Conservation (phyloP, 768 basidiomycete species). For the Boletus insuetus region DNA sequence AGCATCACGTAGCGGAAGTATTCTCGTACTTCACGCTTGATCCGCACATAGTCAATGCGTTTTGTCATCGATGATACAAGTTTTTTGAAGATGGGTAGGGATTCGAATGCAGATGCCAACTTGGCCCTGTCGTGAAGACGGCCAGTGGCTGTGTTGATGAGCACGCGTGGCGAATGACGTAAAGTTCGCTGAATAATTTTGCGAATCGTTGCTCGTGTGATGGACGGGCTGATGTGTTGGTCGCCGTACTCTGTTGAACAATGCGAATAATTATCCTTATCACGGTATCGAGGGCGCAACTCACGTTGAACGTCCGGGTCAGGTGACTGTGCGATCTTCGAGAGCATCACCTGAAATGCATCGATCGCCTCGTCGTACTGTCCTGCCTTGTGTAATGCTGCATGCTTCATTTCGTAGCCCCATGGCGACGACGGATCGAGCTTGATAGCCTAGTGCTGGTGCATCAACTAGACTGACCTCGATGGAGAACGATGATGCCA, state of each 20-base stretch:
- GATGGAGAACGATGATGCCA: too few species aligned
- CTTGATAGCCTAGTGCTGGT: background rate
- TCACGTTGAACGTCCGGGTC: background rate
- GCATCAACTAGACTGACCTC: too few species aligned
- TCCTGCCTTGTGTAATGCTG: background rate
- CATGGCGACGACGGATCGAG: background rate
- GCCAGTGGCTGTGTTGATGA: background rate
- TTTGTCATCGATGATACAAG: background rate
- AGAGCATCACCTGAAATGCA: background rate
- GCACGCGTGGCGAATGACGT: background rate
- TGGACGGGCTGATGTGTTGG: background rate
- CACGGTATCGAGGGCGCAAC: background rate
- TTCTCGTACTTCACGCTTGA: background rate
- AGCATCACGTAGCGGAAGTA: conserved; percentile 1
- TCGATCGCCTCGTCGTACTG: background rate
- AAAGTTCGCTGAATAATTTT: background rate
- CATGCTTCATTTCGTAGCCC: background rate
- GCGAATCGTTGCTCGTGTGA: background rate
- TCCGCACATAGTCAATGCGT: background rate
- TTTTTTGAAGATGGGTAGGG: background rate
- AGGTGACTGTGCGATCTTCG: background rate
- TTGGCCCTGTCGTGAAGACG: background rate
- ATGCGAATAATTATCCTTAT: background rate
- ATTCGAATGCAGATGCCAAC: background rate
- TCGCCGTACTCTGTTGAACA: background rate